Evolutionary conservation across 2,329 filamentous ascomycete species (phyloP), one percentile per base, ranked within the genome.

Genomic region (Venturiaceae sp.): DNA sequence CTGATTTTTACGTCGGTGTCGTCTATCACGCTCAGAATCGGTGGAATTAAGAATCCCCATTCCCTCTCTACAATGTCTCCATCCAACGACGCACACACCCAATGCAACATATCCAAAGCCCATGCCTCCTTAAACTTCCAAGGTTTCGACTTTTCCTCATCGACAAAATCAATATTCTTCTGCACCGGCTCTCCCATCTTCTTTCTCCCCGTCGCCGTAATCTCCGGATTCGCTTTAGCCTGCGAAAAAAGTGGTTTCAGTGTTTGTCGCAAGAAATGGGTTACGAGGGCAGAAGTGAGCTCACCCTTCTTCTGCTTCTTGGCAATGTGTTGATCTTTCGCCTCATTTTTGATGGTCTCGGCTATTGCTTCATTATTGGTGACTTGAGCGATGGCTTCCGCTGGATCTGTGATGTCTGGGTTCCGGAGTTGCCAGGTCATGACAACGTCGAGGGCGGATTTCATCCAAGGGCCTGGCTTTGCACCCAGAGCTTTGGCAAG

Each of bases 351-450:
- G 16, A 50, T 50, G 23, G 30, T 3, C 23, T 28, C 5, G 41
- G 46, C 21, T n/a, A 56, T 46, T 11, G 9, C 32, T 13, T 58
- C 50, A 14, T 11, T 36, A 14, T 19, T 21, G 19, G 28, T 19
- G 4, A 59, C 50, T 56, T 59, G 32, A 19, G 58, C 53, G 16
- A 56, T 34, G 14, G 53, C 58, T 65, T 53, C 65, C 64, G 59
- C 64, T 65, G 59, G 71, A 62, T 92, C 86, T 3, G 79, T 82
- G 59, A 75, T 77, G 3, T 78, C 78, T 0, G 91, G 90, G 67
- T 97, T 84, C 37, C 89, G 81, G 56, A 97, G 80, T 72, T 97
- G 94, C 91, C 92, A 97, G 61, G 85, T 84, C 71, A 95, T 82
- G 61, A 90, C 88, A 3, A 91, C 77, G 33, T 95, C 87, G 52